Evolutionary conservation across 805 yeast species (phyloP), one percentile per base, ranked within the genome.

Genomic region (Jamesozyma lodderae): DNA sequence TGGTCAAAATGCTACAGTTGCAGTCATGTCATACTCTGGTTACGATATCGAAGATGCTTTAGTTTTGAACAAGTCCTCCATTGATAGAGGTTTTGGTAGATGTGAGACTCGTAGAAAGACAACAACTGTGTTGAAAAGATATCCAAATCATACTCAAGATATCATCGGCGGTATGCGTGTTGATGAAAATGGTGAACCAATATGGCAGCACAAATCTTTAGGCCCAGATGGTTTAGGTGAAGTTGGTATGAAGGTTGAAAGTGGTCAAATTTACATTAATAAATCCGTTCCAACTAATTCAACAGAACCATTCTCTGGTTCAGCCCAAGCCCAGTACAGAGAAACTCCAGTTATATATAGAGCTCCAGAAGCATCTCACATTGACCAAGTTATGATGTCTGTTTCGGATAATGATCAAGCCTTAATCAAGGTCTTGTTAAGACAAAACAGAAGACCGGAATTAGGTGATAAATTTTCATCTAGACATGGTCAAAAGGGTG

Each of bases 31-130:
- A 6, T 92, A 92, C 56, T 90, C 97, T 0, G 98, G 98, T 46
- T 92, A 92, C 59, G 98, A 92, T 83, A 92, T 92, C 60, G 97
- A 92, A 66, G 98, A 92, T 78, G 98, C 98, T 5, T 71, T 92
- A 57, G 96, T 92, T 16, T 66, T 92, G 51, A 92, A 92, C 64
- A 92, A 90, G 61, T 70, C 97, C 0, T 85, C 96, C 0, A 72
- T 92, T 40, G 98, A 92, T 57, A 75, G 98, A 57, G 98, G 98
- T 1, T 92, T 86, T 60, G 98, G 98, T 30, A 79, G 98, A 51
- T 92, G 98, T 67, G 98, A 92, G 64, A 94, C 87, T 3, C 73
- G 94, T 45, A 73, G 94, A 55, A 92, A 92, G 64, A 86, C 87
- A 44, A 90, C 97, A 1, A 79, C 94, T 5, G 78, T 81, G 15